Conservation (phyloP, 208 protist species). For the Kentomonas sorsogonicus region DNA sequence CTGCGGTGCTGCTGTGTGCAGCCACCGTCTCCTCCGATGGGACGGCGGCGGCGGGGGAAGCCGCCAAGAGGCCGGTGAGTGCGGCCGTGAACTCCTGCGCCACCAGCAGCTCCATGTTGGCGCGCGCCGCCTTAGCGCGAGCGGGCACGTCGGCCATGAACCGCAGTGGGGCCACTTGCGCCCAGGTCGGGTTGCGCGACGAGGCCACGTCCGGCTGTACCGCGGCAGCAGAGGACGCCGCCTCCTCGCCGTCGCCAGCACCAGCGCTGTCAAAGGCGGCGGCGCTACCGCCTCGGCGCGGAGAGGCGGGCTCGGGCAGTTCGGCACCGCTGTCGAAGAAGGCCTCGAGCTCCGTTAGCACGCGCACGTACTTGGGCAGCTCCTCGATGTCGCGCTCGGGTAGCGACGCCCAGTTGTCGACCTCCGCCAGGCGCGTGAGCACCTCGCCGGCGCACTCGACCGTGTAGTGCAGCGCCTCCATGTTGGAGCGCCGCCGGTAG, state of each 20-base stretch:
- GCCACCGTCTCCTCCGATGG: too few relatives aligned
- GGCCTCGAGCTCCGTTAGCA: conserved; percentile 34
- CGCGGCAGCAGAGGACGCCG: too few relatives aligned
- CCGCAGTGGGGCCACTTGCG: conserved; percentile 15
- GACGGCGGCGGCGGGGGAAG: too few relatives aligned
- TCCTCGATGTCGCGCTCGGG: conserved; percentile 80
- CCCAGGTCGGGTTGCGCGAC: conserved; percentile 15
- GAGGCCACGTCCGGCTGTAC: conserved; percentile 12
- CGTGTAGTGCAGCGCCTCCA: conserved; percentile 29
- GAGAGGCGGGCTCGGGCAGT: too few relatives aligned
- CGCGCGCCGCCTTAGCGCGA: conserved; percentile 16
- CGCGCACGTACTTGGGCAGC: conserved; percentile 36
- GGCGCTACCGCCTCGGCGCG: too few relatives aligned
- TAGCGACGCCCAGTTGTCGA: conserved; percentile 81
- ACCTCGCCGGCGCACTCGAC: conserved; percentile 24
- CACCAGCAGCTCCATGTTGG: conserved; percentile 24
- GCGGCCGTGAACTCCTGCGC: conserved; percentile 24
- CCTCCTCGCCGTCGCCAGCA: too few relatives aligned
- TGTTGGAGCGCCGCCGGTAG: conserved; percentile 61
- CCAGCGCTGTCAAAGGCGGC: too few relatives aligned
- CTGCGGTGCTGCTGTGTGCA: too few relatives aligned
- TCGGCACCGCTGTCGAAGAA: conserved; percentile 19
- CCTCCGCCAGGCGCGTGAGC: conserved; percentile 28
- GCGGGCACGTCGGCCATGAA: conserved; percentile 21
- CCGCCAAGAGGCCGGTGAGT: too few relatives aligned